Percentiles rank a stretch among this genome's conserved stretches.
These are phyloP conservation scores for Handroanthus guayacan DNA, from an alignment of 257 asterid species.

Conservation along the genomic window DNA sequence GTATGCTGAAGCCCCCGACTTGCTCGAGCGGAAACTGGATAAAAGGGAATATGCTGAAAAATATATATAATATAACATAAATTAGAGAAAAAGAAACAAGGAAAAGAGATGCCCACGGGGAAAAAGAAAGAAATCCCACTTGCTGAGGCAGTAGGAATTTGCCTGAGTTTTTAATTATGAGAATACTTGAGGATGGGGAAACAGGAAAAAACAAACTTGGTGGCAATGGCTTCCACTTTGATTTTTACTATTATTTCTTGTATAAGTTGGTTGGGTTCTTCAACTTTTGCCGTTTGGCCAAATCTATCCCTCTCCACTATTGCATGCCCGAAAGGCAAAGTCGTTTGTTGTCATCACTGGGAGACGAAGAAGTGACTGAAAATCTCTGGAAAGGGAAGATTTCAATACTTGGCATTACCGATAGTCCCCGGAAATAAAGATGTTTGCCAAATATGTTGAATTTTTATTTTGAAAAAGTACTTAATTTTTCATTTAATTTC, in stretches of 20 bases:
- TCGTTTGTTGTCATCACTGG: background rate
- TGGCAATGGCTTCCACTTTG: constrained; percentile 16
- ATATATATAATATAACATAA: background rate
- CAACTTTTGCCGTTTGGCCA: background rate
- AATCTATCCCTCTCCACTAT: background rate
- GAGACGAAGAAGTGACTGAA: background rate
- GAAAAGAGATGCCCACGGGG: background rate
- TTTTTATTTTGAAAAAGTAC: no score
- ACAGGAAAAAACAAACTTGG: background rate
- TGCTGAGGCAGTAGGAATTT: background rate
- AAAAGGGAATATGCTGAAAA: background rate
- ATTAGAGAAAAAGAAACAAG: background rate
- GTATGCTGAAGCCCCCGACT: background rate
- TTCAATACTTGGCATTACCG: background rate
- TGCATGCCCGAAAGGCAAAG: background rate
- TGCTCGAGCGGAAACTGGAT: background rate
- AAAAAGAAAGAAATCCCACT: constrained; percentile 13
- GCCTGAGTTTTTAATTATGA: background rate
- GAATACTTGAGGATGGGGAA: constrained; percentile 25
- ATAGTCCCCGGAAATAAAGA: no score
- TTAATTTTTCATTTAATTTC: no score
- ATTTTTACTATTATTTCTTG: background rate
- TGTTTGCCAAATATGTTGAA: no score
- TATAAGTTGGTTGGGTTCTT: background rate
- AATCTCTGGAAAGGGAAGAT: background rate